Percentiles rank a stretch among this genome's conserved stretches.
Conservation (phyloP, 1,139 yeast genomes). For the Geotrichum klebahnii region DNA sequence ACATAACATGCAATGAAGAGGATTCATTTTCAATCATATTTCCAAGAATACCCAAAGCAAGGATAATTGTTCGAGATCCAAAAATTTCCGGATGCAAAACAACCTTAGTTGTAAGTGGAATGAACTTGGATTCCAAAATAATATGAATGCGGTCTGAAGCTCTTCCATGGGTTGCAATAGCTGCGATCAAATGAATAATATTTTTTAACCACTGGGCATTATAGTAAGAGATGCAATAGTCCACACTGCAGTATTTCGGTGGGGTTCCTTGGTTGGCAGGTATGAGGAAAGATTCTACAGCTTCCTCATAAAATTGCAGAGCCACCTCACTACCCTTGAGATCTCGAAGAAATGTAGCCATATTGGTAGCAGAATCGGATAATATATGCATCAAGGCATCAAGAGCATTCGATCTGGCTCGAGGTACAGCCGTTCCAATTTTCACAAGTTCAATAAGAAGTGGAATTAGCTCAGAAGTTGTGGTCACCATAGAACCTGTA, state of each 20-base stretch:
- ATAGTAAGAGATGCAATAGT: conserved; percentile 58
- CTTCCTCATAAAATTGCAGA: conserved; percentile 59
- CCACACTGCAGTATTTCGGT: conserved; percentile 52
- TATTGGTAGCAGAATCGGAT: conserved; percentile 46
- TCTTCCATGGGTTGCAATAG: conserved; percentile 64
- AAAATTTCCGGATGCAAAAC: conserved; percentile 56
- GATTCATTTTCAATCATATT: conserved; percentile 87
- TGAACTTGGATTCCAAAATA: conserved; percentile 75
- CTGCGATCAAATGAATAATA: conserved; percentile 58
- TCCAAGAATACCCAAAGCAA: conserved; percentile 62
- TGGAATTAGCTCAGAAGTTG: conserved; percentile 66
- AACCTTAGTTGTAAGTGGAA: conserved; percentile 58
- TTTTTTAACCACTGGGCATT: conserved; percentile 50
- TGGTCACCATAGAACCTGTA: conserved; percentile 43
- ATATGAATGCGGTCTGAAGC: conserved; percentile 79
- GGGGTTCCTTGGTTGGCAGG: conserved; percentile 49
- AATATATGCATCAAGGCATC: conserved; percentile 59
- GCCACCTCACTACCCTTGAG: conserved; percentile 61
- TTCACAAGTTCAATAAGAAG: conserved; percentile 62
- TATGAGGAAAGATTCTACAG: conserved; percentile 60
- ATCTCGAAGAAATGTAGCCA: conserved; percentile 56
- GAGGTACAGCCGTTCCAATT: conserved; percentile 48
- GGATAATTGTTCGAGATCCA: conserved; percentile 66
- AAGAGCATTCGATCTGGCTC: conserved; percentile 62
- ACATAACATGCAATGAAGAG: conserved; percentile 75